These are phyloP conservation scores for Aspergillus ochraceoroseus DNA, from an alignment of 2,329 filamentous ascomycete genomes.

Conservation along the genomic window DNA sequence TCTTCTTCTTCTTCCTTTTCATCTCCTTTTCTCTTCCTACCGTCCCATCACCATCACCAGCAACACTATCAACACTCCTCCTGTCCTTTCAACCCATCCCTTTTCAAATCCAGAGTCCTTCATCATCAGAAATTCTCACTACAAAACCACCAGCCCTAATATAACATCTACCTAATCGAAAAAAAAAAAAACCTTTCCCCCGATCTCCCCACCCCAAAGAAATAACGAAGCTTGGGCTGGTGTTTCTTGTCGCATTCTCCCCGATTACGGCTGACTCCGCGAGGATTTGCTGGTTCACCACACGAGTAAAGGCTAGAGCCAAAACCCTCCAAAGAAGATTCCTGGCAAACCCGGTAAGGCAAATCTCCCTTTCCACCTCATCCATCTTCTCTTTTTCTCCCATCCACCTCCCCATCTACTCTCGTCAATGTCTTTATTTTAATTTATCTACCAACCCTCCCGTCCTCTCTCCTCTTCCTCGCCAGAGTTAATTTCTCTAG, in stretches of 20 bases:
- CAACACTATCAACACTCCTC: background rate
- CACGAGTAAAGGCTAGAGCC: slow-evolving; percentile 14
- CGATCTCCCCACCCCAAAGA: background rate
- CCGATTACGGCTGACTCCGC: slow-evolving; percentile 15
- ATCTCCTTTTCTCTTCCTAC: slow-evolving; percentile 2
- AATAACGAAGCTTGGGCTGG: slow-evolving; percentile 3
- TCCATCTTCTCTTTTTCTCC: slow-evolving; percentile 12
- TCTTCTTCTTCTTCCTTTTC: slow-evolving; percentile 6
- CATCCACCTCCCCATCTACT: slow-evolving; percentile 5
- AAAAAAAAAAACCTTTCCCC: no score
- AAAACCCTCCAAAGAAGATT: slow-evolving; percentile 18
- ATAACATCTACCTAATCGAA: no score
- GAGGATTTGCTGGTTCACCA: slow-evolving; percentile 20
- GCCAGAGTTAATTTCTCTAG: slow-evolving; percentile 13
- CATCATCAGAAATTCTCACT: no score
- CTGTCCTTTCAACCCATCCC: background rate
- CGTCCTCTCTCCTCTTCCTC: slow-evolving; percentile 4
- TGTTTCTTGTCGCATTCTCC: slow-evolving; percentile 10
- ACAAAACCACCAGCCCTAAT: no score
- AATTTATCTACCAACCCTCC: slow-evolving; percentile 9
- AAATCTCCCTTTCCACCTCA: slow-evolving; percentile 14
- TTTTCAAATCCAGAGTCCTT: background rate
- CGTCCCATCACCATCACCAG: slow-evolving; percentile 4
- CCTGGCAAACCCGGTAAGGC: slow-evolving; percentile 19
- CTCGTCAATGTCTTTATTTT: slow-evolving; percentile 14